Evolutionary conservation across 768 basidiomycete genomes (phyloP).

Genomic region (Rossbeevera mucosa): DNA sequence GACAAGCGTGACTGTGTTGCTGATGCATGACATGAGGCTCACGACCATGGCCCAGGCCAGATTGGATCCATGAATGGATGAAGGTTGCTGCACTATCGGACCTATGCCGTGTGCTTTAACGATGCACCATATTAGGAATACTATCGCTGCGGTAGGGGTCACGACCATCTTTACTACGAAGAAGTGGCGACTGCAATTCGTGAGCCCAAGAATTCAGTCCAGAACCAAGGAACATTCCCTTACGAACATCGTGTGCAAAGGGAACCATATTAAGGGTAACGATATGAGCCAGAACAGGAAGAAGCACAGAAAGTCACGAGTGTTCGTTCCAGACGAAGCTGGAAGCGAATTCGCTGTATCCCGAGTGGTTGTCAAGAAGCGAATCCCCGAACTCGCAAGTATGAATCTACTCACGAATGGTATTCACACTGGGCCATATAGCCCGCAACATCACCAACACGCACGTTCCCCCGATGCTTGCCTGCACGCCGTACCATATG

Average conservation of each 20-base stretch:
- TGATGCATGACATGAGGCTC: slow-evolving; percentile 72
- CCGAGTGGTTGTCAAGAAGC: slow-evolving; percentile 7
- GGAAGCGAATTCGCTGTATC: slow-evolving; percentile 63
- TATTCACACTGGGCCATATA: slow-evolving; percentile 71
- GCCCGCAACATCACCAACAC: slow-evolving; percentile 68
- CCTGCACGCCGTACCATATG: slow-evolving; percentile 76
- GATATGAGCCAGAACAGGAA: slow-evolving; percentile 84
- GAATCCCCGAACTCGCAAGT: not conserved
- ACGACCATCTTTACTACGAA: slow-evolving; percentile 77
- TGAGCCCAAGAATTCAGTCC: not conserved
- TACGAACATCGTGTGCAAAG: slow-evolving; percentile 72
- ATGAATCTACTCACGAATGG: slow-evolving; percentile 47
- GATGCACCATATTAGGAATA: slow-evolving; percentile 77
- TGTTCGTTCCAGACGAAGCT: slow-evolving; percentile 67
- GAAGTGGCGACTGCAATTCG: slow-evolving; percentile 49
- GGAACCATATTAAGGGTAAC: slow-evolving; percentile 78
- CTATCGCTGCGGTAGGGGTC: slow-evolving; percentile 63
- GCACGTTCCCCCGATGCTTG: slow-evolving; percentile 80
- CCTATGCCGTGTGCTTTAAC: slow-evolving; percentile 74
- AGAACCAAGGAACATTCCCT: slow-evolving; percentile 6
- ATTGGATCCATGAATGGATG: slow-evolving; percentile 58
- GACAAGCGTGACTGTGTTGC: slow-evolving; percentile 73
- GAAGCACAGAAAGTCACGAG: slow-evolving; percentile 76
- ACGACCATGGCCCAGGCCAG: slow-evolving; percentile 74
- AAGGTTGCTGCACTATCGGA: slow-evolving; percentile 63